Percentiles rank a stretch among this genome's conserved stretches.
phyloP scores from a whole-genome alignment of 768 basidiomycete genomes.

The Brasilioporus rufonigricans region DNA sequence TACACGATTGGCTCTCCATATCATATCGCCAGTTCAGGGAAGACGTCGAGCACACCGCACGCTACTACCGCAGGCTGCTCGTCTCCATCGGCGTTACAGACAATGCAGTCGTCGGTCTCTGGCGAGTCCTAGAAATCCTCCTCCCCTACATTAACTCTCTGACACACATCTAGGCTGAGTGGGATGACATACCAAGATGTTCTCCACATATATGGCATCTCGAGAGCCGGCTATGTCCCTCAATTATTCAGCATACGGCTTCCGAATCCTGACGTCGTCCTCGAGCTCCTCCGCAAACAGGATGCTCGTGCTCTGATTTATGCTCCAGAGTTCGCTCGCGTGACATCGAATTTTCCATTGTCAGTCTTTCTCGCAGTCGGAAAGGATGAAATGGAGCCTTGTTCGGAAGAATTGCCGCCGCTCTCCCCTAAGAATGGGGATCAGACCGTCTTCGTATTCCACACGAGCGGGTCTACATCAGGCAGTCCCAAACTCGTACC shows the following conservation, averaged over 20 bases:
- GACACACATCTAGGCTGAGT: constrained; percentile 50
- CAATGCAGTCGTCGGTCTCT: constrained; percentile 67
- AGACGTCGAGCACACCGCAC: constrained; percentile 66
- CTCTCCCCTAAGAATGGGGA: constrained; percentile 36
- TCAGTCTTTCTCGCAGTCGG: constrained; percentile 46
- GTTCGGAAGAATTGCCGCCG: constrained; percentile 41
- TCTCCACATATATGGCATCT: constrained; percentile 71
- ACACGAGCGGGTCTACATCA: constrained; percentile 82
- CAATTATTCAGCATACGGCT: constrained; percentile 78
- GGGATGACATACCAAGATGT: constrained; percentile 72
- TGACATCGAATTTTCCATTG: constrained; percentile 45
- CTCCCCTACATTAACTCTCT: constrained; percentile 3
- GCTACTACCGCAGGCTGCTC: constrained; percentile 59
- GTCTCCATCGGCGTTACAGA: constrained; percentile 43
- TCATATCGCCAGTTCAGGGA: constrained; percentile 61
- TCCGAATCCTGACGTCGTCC: constrained; percentile 67
- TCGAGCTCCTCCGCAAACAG: constrained; percentile 64
- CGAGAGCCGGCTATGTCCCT: constrained; percentile 74
- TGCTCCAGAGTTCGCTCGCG: constrained; percentile 53
- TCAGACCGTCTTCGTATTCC: constrained; percentile 67
- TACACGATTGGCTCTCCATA: constrained; percentile 57
- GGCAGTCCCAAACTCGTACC: constrained; percentile 79
- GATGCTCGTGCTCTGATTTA: constrained; percentile 63
- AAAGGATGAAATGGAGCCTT: constrained; percentile 37
- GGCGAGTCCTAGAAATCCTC: constrained; percentile 49